Evolutionary conservation across 352 stramenopile species (phyloP).

Genomic region (Saprolegnia diclina): DNA sequence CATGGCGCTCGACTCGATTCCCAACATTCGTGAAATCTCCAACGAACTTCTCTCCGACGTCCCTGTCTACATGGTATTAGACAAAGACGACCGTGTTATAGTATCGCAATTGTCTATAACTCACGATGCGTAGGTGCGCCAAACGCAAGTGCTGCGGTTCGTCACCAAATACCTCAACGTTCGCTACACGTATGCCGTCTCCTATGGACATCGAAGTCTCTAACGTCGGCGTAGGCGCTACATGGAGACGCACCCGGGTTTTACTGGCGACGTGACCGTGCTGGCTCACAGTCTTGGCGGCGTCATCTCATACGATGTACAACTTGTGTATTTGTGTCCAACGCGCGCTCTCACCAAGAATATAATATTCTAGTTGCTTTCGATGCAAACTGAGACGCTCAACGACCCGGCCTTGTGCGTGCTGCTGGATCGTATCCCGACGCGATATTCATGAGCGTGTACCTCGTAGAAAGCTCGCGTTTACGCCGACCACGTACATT

Average conservation of each 20-base stretch:
- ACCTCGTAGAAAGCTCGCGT: slow-evolving; percentile 39
- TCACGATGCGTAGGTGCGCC: background rate
- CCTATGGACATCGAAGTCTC: background rate
- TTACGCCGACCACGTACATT: slow-evolving; percentile 83
- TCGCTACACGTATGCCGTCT: background rate
- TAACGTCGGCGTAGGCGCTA: slow-evolving; percentile 6
- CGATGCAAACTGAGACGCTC: background rate
- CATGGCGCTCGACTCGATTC: slow-evolving; percentile 64
- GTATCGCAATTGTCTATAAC: background rate
- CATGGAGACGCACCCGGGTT: slow-evolving; percentile 30
- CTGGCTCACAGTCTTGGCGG: slow-evolving; percentile 83
- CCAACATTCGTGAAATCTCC: slow-evolving; percentile 86
- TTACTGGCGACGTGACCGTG: slow-evolving; percentile 71
- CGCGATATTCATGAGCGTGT: background rate
- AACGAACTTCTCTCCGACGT: slow-evolving; percentile 58
- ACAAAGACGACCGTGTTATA: too few species aligned
- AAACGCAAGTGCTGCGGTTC: slow-evolving; percentile 17
- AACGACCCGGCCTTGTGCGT: background rate
- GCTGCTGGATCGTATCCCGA: too few species aligned
- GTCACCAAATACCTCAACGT: slow-evolving; percentile 21
- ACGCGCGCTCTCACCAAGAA: background rate
- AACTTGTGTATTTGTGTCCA: background rate
- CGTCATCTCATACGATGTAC: slow-evolving; percentile 90
- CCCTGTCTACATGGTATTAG: slow-evolving; percentile 22
- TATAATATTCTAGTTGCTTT: slow-evolving; percentile 12